phyloP scores from a whole-genome alignment of 2,329 filamentous ascomycete species.

The Exutisphaerella laricina region DNA sequence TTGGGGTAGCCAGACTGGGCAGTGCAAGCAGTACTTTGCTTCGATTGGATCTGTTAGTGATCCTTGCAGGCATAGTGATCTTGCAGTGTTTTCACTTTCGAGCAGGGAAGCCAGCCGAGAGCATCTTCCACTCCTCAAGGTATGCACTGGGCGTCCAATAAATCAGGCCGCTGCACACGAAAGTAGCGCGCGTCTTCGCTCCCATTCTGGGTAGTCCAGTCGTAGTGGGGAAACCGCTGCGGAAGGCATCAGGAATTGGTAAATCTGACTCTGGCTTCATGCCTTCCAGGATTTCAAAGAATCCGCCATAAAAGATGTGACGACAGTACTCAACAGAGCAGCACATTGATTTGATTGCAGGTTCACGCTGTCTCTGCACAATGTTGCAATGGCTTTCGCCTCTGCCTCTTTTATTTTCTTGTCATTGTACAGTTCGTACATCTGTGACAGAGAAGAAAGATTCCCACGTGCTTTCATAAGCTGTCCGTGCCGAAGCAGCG shows the following conservation, averaged over 20 bases:
- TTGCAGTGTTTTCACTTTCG: constrained; percentile 20
- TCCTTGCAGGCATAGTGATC: constrained; percentile 27
- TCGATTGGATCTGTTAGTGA: constrained; percentile 29
- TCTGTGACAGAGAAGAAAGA: constrained; percentile 9
- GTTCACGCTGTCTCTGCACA: constrained; percentile 56
- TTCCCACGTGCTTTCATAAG: constrained; percentile 52
- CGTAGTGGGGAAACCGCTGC: constrained; percentile 24
- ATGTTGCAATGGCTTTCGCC: constrained; percentile 58
- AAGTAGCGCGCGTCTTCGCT: constrained; percentile 19
- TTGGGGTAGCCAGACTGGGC: constrained; percentile 20
- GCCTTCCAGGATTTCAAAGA: constrained; percentile 24
- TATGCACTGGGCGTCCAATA: constrained; percentile 21
- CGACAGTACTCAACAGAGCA: constrained; percentile 56
- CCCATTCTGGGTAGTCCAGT: constrained; percentile 17
- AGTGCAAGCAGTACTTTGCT: constrained; percentile 26
- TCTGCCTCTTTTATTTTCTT: constrained; percentile 54
- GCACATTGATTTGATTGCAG: constrained; percentile 53
- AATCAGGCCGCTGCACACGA: constrained; percentile 22
- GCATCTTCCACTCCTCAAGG: constrained; percentile 22
- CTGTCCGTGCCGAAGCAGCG: constrained; percentile 57
- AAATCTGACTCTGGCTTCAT: constrained; percentile 15
- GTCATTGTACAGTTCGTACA: constrained; percentile 16
- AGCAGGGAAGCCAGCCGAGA: constrained; percentile 13
- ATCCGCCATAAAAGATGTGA: constrained; percentile 26
- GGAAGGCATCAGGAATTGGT: constrained; percentile 20